Base-by-base conservation (phyloP, 768 basidiomycete genomes). In the Leccinum rimulosum region DNA sequence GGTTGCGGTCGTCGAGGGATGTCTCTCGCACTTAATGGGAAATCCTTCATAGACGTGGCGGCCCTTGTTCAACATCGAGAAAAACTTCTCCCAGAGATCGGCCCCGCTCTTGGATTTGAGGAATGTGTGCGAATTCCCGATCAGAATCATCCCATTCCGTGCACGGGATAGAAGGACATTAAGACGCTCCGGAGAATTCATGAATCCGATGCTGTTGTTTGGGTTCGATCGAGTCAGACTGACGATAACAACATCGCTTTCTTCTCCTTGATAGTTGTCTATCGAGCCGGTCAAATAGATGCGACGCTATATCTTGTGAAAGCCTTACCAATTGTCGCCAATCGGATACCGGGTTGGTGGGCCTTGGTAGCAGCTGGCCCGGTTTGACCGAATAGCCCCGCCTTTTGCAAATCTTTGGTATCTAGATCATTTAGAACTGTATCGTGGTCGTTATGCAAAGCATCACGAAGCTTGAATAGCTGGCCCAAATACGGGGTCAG, bases 241-340 rank as follows among this genome's bases (percentile, higher is more conserved):
- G 22, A 78, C 76, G 19, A 90, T 77, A 47, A 90, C 84, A 40
- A 90, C 84, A 31, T 89, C 79, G 43, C 84, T 84, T 68, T 89
- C 88, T 64, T 90, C 88, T 10, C 88, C 88, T 64, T 90, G 88
- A 61, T 88, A 90, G 64, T 90, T 90, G 61, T 90, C 88, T 89
- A 56, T 14, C 28, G 5, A 30, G 15, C 19, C 10, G 22, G 54
- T 62, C 30, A 50, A 4, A 55, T 17, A 9, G 33, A n/a, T 36
- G 8, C 6, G 9, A 27, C 6, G 1, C 15, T 3, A 50, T 27
- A 17, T 7, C n/a, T 8, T 30, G 8, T 11, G 17, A 28, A 36
- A 45, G 49, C 52, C 76, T 35, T 63, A 87, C 88, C 88, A 8
- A 89, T 88, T 0, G 88, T 89, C 1, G 86, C 83, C 4, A 90